These are phyloP conservation scores for Annulohypoxylon bovei DNA, from an alignment of 495 filamentous ascomycete species.

Conservation along the genomic window DNA sequence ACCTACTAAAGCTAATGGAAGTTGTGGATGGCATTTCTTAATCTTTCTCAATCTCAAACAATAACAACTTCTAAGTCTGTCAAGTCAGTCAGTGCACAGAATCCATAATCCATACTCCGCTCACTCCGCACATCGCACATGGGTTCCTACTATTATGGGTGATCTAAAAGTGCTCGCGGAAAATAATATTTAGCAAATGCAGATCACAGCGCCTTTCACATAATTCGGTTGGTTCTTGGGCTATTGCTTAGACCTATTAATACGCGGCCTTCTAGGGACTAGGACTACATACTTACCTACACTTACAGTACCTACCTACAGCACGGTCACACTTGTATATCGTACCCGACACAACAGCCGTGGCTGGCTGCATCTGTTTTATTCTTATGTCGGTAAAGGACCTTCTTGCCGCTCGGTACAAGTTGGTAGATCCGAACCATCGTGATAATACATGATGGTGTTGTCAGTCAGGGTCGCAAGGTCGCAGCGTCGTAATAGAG, in stretches of 20 bases:
- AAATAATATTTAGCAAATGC: slow-evolving; percentile 23
- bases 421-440: slow-evolving; percentile 13
- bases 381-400: slow-evolving; percentile 13
- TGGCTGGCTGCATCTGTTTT: slow-evolving; percentile 35
- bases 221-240: slow-evolving; percentile 12
- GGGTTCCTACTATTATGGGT: slow-evolving; percentile 1
- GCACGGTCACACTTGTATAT: background rate
- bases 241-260: background rate
- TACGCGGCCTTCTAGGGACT: background rate
- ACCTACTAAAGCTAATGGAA: slow-evolving; percentile 23
- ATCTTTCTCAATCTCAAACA: slow-evolving; percentile 39
- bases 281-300: background rate
- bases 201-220: slow-evolving; percentile 28
- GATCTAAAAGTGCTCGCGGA: slow-evolving; percentile 6
- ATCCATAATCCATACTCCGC: slow-evolving; percentile 26
- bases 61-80: background rate
- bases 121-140: slow-evolving; percentile 21
- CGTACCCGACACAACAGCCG: slow-evolving; percentile 25
- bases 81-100: slow-evolving; percentile 5
- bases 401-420: slow-evolving; percentile 27
- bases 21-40: slow-evolving; percentile 1
- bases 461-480: slow-evolving; percentile 1
- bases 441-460: slow-evolving; percentile 9
- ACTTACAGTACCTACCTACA: background rate
- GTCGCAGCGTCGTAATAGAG: slow-evolving; percentile 28